Percentiles rank a stretch among this genome's conserved stretches.
Conservation (phyloP, 169 alveolate genomes). For the Plasmodium adleri region DNA sequence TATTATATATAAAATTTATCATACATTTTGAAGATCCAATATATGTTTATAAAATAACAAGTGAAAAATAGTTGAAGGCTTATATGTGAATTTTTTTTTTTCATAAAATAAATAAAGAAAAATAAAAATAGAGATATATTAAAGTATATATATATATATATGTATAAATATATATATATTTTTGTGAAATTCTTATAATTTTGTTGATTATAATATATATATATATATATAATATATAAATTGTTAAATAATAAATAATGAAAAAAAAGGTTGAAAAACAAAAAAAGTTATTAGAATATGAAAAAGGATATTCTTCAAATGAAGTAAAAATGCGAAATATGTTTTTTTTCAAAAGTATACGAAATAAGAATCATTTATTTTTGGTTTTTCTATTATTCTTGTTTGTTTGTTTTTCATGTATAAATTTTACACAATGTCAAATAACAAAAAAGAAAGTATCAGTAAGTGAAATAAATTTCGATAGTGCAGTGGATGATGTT, state of each 20-base stretch:
- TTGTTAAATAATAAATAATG: slow-evolving; percentile 31
- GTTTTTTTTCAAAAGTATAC: slow-evolving; percentile 18
- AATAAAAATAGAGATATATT: background rate
- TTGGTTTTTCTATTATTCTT: slow-evolving; percentile 18
- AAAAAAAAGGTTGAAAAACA: slow-evolving; percentile 34
- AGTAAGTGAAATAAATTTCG: slow-evolving; percentile 90
- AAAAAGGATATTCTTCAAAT: slow-evolving; percentile 25
- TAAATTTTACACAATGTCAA: slow-evolving; percentile 50
- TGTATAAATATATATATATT: slow-evolving; percentile 24
- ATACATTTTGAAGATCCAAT: too few relatives aligned
- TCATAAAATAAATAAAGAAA: too few relatives aligned
- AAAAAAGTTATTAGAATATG: background rate
- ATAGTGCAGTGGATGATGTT: slow-evolving; percentile 88
- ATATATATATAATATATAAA: slow-evolving; percentile 21
- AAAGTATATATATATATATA: slow-evolving; percentile 6
- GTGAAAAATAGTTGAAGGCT: too few relatives aligned
- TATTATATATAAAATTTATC: too few relatives aligned
- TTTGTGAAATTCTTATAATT: background rate
- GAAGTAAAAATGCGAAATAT: slow-evolving; percentile 20
- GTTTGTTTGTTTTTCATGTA: slow-evolving; percentile 19
- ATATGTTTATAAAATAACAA: too few relatives aligned
- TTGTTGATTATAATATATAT: background rate
- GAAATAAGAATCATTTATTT: slow-evolving; percentile 16
- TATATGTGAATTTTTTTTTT: too few relatives aligned
- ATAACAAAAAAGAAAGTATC: slow-evolving; percentile 88